Percentiles rank a stretch among this genome's conserved stretches.
phyloP scores from a whole-genome alignment of 805 yeast species.

The Lachancea nothofagi region DNA sequence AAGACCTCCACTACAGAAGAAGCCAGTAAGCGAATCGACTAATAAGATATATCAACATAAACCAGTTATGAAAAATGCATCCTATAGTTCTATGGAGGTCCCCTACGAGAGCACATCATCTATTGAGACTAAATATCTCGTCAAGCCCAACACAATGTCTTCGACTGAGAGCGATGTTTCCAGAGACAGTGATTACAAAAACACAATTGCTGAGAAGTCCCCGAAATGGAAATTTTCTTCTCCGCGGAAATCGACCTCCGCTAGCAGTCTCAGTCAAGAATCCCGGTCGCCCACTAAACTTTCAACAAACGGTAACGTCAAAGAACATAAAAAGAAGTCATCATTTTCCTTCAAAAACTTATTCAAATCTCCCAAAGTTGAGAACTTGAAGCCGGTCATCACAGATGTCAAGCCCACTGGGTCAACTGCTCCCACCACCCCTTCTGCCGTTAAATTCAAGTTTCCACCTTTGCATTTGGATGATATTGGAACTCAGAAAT shows the following conservation, averaged over 20 bases:
- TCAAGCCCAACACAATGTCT: slow-evolving; percentile 21
- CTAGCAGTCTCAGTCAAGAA: slow-evolving; percentile 9
- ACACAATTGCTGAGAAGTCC: slow-evolving; percentile 7
- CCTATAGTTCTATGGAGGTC: slow-evolving; percentile 7
- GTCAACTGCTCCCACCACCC: slow-evolving; percentile 2
- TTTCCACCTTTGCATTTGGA: slow-evolving; percentile 1
- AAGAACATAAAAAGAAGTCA: slow-evolving; percentile 25
- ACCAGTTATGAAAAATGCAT: slow-evolving; percentile 2
- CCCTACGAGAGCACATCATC: slow-evolving; percentile 12
- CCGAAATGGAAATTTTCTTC: slow-evolving; percentile 7
- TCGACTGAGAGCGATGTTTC: slow-evolving; percentile 20
- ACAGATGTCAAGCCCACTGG: background rate
- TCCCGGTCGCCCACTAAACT: slow-evolving; percentile 4
- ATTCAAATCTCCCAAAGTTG: slow-evolving; percentile 28
- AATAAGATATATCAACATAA: background rate
- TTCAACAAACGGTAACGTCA: background rate
- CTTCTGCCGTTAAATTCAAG: background rate
- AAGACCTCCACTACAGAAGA: background rate
- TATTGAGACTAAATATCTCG: slow-evolving; percentile 5
- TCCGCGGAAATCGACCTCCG: slow-evolving; percentile 12
- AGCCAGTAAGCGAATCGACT: background rate
- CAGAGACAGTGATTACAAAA: background rate
- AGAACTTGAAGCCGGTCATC: background rate
- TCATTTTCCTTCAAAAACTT: slow-evolving; percentile 29
- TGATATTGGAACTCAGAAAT: background rate